Conservation (phyloP, 2,329 filamentous ascomycete genomes). For the Sphaerulina musiva region DNA sequence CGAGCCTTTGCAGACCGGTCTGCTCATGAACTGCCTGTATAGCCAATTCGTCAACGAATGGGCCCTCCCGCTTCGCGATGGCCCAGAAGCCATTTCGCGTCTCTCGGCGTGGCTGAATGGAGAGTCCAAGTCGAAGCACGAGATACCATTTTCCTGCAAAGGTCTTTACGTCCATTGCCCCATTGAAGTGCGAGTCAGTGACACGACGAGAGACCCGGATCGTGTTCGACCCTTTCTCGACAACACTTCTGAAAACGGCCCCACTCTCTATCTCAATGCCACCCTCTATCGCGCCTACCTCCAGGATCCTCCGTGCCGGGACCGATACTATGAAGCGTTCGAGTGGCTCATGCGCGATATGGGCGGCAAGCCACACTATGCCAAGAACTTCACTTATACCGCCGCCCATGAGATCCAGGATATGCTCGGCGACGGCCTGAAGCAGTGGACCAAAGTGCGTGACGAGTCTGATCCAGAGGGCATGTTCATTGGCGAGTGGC, state of each 20-base stretch:
- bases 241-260: slow-evolving; percentile 59
- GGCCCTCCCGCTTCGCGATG: slow-evolving; percentile 79
- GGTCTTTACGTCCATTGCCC: slow-evolving; percentile 82
- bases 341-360: slow-evolving; percentile 85
- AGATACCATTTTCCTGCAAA: slow-evolving; percentile 73
- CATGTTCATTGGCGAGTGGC: slow-evolving; percentile 89
- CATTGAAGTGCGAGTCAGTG: slow-evolving; percentile 79
- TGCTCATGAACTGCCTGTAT: slow-evolving; percentile 96
- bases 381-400: slow-evolving; percentile 73
- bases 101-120: slow-evolving; percentile 80
- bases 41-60: slow-evolving; percentile 99
- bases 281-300: slow-evolving; percentile 80
- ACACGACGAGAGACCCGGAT: slow-evolving; percentile 51
- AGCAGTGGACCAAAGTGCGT: slow-evolving; percentile 61
- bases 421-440: slow-evolving; percentile 64
- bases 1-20: slow-evolving; percentile 69
- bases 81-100: slow-evolving; percentile 77
- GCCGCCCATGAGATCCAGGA: slow-evolving; percentile 54
- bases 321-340: slow-evolving; percentile 80
- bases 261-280: slow-evolving; percentile 82
- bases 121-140: slow-evolving; percentile 58
- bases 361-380: slow-evolving; percentile 80
- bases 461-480: slow-evolving; percentile 69
- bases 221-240: slow-evolving; percentile 61
- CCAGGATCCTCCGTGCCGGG: slow-evolving; percentile 66